Percentiles rank a stretch among this genome's conserved stretches.
Evolutionary conservation across 2,329 filamentous ascomycete species (phyloP).

Genomic region (Penicillium sp.): DNA sequence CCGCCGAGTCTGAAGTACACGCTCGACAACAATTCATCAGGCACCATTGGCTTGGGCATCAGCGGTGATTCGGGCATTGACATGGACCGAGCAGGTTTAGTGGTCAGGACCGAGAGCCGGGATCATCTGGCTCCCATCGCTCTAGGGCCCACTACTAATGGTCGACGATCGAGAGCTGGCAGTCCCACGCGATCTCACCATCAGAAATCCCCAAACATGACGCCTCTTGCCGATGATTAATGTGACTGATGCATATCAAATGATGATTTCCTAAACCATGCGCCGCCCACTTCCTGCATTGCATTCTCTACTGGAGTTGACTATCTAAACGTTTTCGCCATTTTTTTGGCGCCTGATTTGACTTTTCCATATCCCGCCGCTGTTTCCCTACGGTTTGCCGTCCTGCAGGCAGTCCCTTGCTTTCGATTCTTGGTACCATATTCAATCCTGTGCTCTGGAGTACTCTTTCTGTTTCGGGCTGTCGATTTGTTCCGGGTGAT

Average conservation of each 20-base stretch:
- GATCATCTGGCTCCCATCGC: slow-evolving; percentile 66
- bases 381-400: slow-evolving; percentile 6
- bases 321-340: slow-evolving; percentile 1
- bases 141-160: slow-evolving; percentile 49
- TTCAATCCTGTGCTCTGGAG: slow-evolving; percentile 26
- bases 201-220: slow-evolving; percentile 37
- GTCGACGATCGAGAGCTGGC: slow-evolving; percentile 43
- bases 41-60: slow-evolving; percentile 38
- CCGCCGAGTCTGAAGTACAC: slow-evolving; percentile 38
- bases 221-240: slow-evolving; percentile 36
- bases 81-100: slow-evolving; percentile 67
- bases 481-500: slow-evolving; percentile 20
- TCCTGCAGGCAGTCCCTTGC: not conserved
- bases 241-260: slow-evolving; percentile 17
- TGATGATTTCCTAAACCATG: slow-evolving; percentile 11
- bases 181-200: slow-evolving; percentile 48
- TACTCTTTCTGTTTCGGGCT: slow-evolving; percentile 21
- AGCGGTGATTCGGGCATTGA: slow-evolving; percentile 36
- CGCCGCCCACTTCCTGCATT: slow-evolving; percentile 15
- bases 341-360: not conserved
- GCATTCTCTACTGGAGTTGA: slow-evolving; percentile 27
- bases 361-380: not conserved
- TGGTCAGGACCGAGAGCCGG: slow-evolving; percentile 79
- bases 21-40: slow-evolving; percentile 41
- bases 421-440: slow-evolving; percentile 26